Evolutionary conservation across 2,329 filamentous ascomycete species (phyloP).

Genomic region (Talaromyces sp.): DNA sequence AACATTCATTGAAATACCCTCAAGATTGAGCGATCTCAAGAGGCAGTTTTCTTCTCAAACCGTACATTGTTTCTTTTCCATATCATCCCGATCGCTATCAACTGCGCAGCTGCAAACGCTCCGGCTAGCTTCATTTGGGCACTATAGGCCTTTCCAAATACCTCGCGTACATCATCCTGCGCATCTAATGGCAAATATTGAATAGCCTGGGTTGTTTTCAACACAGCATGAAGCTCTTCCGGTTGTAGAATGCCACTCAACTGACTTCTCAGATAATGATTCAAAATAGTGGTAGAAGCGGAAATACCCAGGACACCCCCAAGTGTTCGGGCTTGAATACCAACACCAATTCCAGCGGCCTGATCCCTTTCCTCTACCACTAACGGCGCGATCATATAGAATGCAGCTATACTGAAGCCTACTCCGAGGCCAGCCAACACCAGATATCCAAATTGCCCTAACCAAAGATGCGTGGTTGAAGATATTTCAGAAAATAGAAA

Average conservation of each 20-base stretch:
- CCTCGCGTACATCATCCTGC: conserved; percentile 9
- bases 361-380: conserved; percentile 26
- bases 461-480: conserved; percentile 20
- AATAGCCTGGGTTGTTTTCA: conserved; percentile 9
- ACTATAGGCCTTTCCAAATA: conserved; percentile 22
- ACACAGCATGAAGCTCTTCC: not conserved
- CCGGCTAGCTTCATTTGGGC: conserved; percentile 22
- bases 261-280: conserved; percentile 17
- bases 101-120: conserved; percentile 15
- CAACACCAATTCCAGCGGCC: conserved; percentile 39
- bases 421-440: conserved; percentile 17
- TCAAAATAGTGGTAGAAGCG: conserved; percentile 32
- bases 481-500: conserved; percentile 19
- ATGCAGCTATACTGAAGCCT: conserved; percentile 14
- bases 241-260: not conserved
- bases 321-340: conserved; percentile 44
- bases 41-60: too few species aligned
- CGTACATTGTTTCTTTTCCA: conserved; percentile 21
- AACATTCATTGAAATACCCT: too few species aligned
- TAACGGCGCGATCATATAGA: conserved; percentile 21
- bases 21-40: too few species aligned
- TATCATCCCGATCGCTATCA: conserved; percentile 15
- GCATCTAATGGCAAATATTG: not conserved
- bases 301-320: conserved; percentile 44
- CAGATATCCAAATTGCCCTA: conserved; percentile 23